phyloP scores from a whole-genome alignment of 1,139 yeast genomes.

The Casaregolazyma suthepensis region DNA sequence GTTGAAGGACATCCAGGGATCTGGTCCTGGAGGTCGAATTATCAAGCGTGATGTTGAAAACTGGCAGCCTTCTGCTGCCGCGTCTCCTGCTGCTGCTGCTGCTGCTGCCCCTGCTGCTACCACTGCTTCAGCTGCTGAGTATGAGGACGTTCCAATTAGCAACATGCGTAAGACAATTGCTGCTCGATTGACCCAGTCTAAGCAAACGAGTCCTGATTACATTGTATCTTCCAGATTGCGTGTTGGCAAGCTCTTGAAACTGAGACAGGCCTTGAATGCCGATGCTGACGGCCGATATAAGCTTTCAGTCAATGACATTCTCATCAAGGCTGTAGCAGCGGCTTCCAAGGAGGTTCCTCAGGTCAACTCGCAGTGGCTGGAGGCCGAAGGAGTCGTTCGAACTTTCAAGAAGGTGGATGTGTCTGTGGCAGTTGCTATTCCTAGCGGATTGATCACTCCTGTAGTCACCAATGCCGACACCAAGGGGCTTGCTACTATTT shows the following conservation, averaged over 20 bases:
- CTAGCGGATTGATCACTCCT: conserved; percentile 95
- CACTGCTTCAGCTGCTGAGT: conserved; percentile 48
- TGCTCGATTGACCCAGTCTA: conserved; percentile 77
- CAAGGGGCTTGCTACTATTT: conserved; percentile 79
- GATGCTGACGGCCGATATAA: conserved; percentile 82
- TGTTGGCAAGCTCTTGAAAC: conserved; percentile 83
- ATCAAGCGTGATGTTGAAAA: conserved; percentile 83
- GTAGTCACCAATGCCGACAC: conserved; percentile 81
- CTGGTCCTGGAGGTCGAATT: conserved; percentile 95
- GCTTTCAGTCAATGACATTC: conserved; percentile 88
- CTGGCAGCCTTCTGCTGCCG: conserved; percentile 41
- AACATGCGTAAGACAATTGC: conserved; percentile 95
- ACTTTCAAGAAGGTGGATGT: conserved; percentile 90
- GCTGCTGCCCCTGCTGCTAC: conserved; percentile 39
- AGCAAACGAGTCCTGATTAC: conserved; percentile 84
- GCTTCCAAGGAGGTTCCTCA: conserved; percentile 90
- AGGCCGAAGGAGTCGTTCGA: conserved; percentile 82
- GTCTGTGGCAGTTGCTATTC: conserved; percentile 98
- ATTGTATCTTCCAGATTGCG: conserved; percentile 82
- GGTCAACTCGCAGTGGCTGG: conserved; percentile 92
- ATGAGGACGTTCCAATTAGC: conserved; percentile 78
- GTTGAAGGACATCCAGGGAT: conserved; percentile 75
- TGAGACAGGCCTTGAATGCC: conserved; percentile 85
- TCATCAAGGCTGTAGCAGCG: conserved; percentile 88
- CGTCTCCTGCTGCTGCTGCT: conserved; percentile 43